These are phyloP conservation scores for Parascedosporium putredinis DNA, from an alignment of 2,329 filamentous ascomycete species.

Conservation along the genomic window DNA sequence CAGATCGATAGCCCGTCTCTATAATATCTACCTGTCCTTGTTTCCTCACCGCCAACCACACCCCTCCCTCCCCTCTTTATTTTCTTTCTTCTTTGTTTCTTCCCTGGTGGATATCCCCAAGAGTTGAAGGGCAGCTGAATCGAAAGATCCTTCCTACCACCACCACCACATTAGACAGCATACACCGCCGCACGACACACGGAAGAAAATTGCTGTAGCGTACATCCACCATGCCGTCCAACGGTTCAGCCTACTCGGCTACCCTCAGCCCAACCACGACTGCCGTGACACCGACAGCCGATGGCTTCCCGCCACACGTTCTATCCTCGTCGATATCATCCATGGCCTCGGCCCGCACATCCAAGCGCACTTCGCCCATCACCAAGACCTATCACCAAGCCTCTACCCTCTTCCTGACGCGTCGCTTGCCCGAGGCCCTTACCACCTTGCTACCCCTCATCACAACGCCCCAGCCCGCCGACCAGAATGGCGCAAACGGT, in stretches of 20 bases:
- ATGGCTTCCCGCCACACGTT: conserved; percentile 38
- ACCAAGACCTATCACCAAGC: conserved; percentile 92
- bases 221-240: conserved; percentile 29
- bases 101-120: too few relatives aligned
- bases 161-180: neutral
- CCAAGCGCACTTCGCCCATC: conserved; percentile 60
- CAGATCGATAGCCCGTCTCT: conserved; percentile 1
- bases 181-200: neutral
- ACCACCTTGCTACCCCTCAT: conserved; percentile 78
- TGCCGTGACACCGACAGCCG: conserved; percentile 16
- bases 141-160: neutral
- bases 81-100: neutral
- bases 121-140: neutral
- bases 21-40: conserved; percentile 4
- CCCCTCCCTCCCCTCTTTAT: neutral
- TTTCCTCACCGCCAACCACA: neutral
- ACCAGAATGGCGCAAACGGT: conserved; percentile 16
- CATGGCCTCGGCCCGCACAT: conserved; percentile 49
- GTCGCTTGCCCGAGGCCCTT: conserved; percentile 80
- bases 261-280: conserved; percentile 34
- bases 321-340: conserved; percentile 60
- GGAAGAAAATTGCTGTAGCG: neutral
- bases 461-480: conserved; percentile 39
- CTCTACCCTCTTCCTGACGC: conserved; percentile 87
- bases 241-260: conserved; percentile 28